Conservation (phyloP, 2,329 filamentous ascomycete species). For the Harringtonia lauricola region DNA sequence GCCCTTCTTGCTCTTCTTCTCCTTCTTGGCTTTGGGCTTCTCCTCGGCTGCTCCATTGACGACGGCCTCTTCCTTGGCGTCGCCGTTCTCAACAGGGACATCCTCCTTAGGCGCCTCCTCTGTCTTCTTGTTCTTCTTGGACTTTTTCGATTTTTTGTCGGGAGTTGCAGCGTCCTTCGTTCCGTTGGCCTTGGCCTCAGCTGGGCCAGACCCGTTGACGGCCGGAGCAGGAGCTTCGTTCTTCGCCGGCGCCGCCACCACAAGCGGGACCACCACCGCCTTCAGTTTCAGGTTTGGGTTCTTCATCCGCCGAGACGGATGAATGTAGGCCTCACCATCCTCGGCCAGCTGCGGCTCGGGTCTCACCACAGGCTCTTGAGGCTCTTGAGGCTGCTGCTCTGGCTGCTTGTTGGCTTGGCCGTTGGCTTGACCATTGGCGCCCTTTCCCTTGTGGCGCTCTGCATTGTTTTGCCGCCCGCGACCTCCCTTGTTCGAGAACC, state of each 20-base stretch:
- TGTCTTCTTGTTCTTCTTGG: background rate
- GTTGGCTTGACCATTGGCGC: too few relatives aligned
- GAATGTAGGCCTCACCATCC: too few relatives aligned
- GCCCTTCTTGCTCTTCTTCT: constrained; percentile 1
- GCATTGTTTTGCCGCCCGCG: too few relatives aligned
- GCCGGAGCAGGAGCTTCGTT: constrained; percentile 8
- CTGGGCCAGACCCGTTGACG: too few relatives aligned
- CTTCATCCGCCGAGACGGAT: too few relatives aligned
- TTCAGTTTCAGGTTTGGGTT: too few relatives aligned
- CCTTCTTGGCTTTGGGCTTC: background rate
- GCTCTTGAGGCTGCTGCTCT: too few relatives aligned
- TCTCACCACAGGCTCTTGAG: too few relatives aligned
- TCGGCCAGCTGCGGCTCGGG: too few relatives aligned
- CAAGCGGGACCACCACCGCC: constrained; percentile 1
- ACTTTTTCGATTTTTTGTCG: constrained; percentile 4
- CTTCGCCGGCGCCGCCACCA: constrained; percentile 5
- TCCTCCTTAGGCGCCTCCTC: constrained; percentile 1
- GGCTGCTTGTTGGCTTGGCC: background rate
- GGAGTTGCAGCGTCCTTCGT: constrained; percentile 2
- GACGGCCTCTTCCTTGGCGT: background rate
- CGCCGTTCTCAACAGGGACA: constrained; percentile 15
- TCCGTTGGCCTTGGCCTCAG: constrained; percentile 1
- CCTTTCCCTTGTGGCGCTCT: too few relatives aligned
- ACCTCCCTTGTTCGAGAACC: too few relatives aligned
- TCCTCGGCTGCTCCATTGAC: background rate